Conservation (phyloP, 148 eudicot species). For the Fagopyrum tataricum region DNA sequence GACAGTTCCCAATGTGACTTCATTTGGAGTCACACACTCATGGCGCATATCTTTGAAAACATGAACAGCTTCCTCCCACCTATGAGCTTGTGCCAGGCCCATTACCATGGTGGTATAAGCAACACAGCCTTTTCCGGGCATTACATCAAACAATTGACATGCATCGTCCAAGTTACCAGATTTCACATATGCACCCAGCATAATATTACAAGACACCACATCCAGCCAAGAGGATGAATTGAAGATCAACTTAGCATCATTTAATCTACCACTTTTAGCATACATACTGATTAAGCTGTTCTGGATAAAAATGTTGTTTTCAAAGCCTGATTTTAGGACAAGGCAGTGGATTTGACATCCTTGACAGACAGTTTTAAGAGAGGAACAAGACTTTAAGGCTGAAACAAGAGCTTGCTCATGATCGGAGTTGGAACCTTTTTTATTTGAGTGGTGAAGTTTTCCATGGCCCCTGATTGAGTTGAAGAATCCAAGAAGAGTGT, state of each 20-base stretch:
- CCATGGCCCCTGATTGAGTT: constrained; percentile 19
- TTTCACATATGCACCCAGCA: constrained; percentile 63
- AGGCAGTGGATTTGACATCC: constrained; percentile 61
- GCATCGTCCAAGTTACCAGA: constrained; percentile 49
- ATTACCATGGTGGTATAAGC: constrained; percentile 79
- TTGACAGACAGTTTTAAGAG: constrained; percentile 28
- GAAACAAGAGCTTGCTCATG: constrained; percentile 45
- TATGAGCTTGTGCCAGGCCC: constrained; percentile 52
- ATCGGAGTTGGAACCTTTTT: constrained; percentile 17
- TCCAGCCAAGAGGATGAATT: constrained; percentile 28
- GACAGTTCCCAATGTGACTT: constrained; percentile 69
- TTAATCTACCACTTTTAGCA: constrained; percentile 44
- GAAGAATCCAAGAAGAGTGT: constrained; percentile 17
- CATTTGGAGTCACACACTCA: constrained; percentile 53
- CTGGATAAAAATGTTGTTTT: constrained; percentile 48
- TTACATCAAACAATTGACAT: constrained; percentile 55
- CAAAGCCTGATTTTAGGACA: constrained; percentile 45
- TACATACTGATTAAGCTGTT: constrained; percentile 85
- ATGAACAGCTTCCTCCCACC: constrained; percentile 40
- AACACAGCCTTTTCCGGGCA: constrained; percentile 57
- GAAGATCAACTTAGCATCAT: constrained; percentile 42
- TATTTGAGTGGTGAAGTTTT: constrained; percentile 15
- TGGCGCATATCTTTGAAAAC: constrained; percentile 59
- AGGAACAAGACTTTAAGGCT: constrained; percentile 54
- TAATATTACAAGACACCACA: constrained; percentile 60